phyloP scores from a whole-genome alignment of 2,329 filamentous ascomycete species.

The Xylaria hypoxylon region DNA sequence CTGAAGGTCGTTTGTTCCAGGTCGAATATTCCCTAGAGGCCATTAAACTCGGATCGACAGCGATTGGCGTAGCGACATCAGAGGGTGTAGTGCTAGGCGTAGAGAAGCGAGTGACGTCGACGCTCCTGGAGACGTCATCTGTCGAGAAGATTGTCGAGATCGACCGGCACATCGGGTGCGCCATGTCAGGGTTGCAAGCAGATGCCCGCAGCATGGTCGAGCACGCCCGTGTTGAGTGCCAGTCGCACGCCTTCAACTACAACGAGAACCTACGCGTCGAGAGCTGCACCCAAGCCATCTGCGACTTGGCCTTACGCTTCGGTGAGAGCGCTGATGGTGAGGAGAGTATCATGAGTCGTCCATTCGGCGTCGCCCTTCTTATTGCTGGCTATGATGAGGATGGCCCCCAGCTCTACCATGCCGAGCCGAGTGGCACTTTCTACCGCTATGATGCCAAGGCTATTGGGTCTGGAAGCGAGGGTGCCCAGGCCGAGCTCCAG shows the following conservation, averaged over 20 bases:
- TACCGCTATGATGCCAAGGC: slow-evolving; percentile 99
- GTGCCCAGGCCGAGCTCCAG: slow-evolving; percentile 96
- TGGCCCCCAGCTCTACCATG: slow-evolving; percentile 96
- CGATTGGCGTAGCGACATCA: slow-evolving; percentile 95
- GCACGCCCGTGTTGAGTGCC: slow-evolving; percentile 96
- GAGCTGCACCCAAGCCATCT: slow-evolving; percentile 98
- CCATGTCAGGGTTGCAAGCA: slow-evolving; percentile 97
- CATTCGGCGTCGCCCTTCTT: slow-evolving; percentile 94
- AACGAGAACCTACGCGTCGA: slow-evolving; percentile 94
- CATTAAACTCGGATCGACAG: slow-evolving; percentile 98
- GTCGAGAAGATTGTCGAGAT: slow-evolving; percentile 99
- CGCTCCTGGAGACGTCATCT: slow-evolving; percentile 95
- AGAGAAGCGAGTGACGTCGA: slow-evolving; percentile 98
- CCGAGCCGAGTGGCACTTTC: slow-evolving; percentile 97
- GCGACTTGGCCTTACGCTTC: slow-evolving; percentile 94
- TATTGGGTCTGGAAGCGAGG: slow-evolving; percentile 96
- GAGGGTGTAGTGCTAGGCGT: slow-evolving; percentile 97
- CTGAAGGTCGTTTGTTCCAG: slow-evolving; percentile 99
- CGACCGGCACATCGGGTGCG: slow-evolving; percentile 97
- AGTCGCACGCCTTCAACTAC: slow-evolving; percentile 98
- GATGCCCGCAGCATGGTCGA: slow-evolving; percentile 98
- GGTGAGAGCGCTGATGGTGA: slow-evolving; percentile 97
- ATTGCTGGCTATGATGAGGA: slow-evolving; percentile 98
- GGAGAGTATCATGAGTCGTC: slow-evolving; percentile 98
- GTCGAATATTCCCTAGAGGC: slow-evolving; percentile 99